Percentiles rank a stretch among this genome's conserved stretches.
Evolutionary conservation across 441 rosid species (phyloP).

Genomic region (Cnidoscolus chayamansa): DNA sequence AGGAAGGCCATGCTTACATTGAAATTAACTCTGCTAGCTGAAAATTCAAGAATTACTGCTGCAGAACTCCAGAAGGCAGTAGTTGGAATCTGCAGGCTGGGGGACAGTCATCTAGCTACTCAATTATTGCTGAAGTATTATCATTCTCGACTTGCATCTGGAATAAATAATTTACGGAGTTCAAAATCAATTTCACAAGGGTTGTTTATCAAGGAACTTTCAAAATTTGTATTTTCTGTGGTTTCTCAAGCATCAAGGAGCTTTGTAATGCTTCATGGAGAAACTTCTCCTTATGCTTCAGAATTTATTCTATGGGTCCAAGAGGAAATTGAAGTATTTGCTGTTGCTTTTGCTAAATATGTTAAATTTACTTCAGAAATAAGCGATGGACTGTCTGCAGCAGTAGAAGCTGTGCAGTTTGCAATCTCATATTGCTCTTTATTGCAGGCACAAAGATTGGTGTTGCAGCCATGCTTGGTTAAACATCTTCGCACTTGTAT

Average conservation of each 20-base stretch:
- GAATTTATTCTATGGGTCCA: conserved; percentile 51
- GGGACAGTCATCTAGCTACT: conserved; percentile 42
- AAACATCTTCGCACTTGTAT: conserved; percentile 43
- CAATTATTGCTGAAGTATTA: conserved; percentile 52
- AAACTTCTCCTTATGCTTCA: conserved; percentile 37
- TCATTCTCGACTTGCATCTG: conserved; percentile 41
- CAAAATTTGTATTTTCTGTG: conserved; percentile 52
- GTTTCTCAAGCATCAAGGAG: conserved; percentile 64
- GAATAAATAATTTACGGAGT: conserved; percentile 35
- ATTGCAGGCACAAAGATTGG: conserved; percentile 43
- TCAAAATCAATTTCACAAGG: conserved; percentile 32
- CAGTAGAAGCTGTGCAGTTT: conserved; percentile 45
- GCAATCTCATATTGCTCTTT: conserved; percentile 51
- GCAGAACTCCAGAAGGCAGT: conserved; percentile 55
- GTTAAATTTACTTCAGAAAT: conserved; percentile 44
- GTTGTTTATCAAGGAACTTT: conserved; percentile 45
- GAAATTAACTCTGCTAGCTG: conserved; percentile 42
- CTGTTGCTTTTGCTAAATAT: conserved; percentile 34
- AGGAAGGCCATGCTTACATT: conserved; percentile 36
- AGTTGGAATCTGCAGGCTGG: conserved; percentile 45
- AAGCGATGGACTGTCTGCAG: conserved; percentile 40
- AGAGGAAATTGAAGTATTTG: conserved; percentile 46
- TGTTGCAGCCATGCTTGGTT: conserved; percentile 38
- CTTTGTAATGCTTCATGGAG: conserved; percentile 49
- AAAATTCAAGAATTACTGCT: conserved; percentile 50